Conservation (phyloP, 306 rosid genomes). For the Cyamopsis tetragonoloba region DNA sequence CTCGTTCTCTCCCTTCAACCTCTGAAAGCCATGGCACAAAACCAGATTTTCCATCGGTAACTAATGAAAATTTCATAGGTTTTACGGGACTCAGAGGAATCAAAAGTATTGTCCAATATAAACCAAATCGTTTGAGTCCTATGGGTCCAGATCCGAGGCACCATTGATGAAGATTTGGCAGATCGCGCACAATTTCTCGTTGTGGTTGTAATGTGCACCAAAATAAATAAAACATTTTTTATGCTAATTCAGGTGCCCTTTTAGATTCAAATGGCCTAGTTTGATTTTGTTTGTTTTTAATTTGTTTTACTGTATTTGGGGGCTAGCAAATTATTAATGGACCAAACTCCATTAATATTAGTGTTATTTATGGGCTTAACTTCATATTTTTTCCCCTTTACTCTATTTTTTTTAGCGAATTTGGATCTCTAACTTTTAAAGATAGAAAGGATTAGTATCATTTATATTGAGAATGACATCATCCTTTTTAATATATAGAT, state of each 20-base stretch:
- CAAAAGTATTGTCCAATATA: not conserved
- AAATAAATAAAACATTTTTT: not conserved
- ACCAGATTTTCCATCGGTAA: not conserved
- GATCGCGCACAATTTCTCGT: not conserved
- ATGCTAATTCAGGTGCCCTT: not conserved
- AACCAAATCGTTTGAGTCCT: constrained; percentile 13
- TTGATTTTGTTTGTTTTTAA: not conserved
- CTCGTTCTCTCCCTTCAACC: constrained; percentile 15
- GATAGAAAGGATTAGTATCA: too few species aligned
- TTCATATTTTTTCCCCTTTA: too few species aligned
- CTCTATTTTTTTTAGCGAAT: too few species aligned
- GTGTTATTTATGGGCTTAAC: too few species aligned
- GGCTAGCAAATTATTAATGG: not conserved
- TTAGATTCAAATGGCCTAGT: not conserved
- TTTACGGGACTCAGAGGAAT: constrained; percentile 16
- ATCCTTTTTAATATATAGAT: too few species aligned
- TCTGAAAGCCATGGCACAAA: not conserved
- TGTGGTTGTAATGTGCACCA: not conserved
- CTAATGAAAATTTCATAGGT: not conserved
- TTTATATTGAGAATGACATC: too few species aligned
- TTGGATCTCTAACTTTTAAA: too few species aligned
- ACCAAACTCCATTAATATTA: too few species aligned
- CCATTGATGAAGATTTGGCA: not conserved
- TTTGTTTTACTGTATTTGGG: not conserved
- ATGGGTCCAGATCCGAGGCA: constrained; percentile 25